These are phyloP conservation scores for Leccinum brunneo-olivaceum DNA, from an alignment of 1,284 basidiomycete genomes.

Conservation along the genomic window DNA sequence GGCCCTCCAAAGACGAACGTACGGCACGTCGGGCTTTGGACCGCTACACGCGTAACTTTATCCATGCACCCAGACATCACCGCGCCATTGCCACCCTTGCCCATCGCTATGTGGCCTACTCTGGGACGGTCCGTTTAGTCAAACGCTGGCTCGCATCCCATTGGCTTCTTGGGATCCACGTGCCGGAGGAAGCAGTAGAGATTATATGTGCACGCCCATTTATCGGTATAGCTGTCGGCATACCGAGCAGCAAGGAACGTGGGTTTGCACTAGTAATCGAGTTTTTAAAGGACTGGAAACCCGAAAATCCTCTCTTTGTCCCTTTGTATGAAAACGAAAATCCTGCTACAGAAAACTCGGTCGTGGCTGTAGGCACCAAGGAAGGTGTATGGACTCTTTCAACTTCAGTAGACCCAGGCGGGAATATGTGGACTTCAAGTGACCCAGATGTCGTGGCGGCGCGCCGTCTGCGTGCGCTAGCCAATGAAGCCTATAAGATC, in stretches of 20 bases:
- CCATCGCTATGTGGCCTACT: conserved; percentile 75
- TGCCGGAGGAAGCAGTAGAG: conserved; percentile 78
- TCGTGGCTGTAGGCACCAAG: conserved; percentile 27
- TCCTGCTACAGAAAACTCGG: conserved; percentile 15
- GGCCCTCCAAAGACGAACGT: conserved; percentile 30
- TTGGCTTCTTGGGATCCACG: conserved; percentile 70
- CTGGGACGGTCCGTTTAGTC: conserved; percentile 79
- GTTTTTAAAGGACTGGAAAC: conserved; percentile 81
- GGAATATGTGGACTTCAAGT: conserved; percentile 67
- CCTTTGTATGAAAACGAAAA: conserved; percentile 44
- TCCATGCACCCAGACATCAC: conserved; percentile 81
- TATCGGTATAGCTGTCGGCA: conserved; percentile 32
- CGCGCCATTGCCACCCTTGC: conserved; percentile 74
- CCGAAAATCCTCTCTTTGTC: conserved; percentile 61
- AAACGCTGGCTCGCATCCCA: conserved; percentile 93
- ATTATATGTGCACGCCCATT: conserved; percentile 73
- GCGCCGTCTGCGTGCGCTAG: conserved; percentile 61
- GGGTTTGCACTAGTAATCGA: conserved; percentile 79
- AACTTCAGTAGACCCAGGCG: conserved; percentile 75
- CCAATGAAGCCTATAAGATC: conserved; percentile 58
- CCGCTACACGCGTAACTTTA: conserved; percentile 64
- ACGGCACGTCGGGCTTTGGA: conserved; percentile 53
- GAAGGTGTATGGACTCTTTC: conserved; percentile 73
- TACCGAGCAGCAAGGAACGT: conserved; percentile 66
- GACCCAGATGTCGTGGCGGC: conserved; percentile 68